Evolutionary conservation across 139 green algal species (phyloP).

Genomic region (Trebouxia sp.): DNA sequence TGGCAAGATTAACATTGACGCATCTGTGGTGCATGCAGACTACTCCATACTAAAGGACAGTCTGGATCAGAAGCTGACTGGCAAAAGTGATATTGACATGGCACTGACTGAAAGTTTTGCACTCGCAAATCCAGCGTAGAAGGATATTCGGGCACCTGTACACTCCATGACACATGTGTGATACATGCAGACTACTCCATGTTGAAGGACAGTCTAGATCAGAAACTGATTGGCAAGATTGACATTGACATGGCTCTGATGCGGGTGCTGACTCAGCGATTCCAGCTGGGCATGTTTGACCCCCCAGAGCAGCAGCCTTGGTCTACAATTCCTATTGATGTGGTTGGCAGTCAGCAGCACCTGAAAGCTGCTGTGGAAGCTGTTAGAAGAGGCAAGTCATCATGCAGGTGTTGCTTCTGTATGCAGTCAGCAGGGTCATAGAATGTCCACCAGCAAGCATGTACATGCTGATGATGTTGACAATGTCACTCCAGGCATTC

Average conservation of each 20-base stretch:
- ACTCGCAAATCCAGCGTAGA: too few species aligned
- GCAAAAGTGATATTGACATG: too few species aligned
- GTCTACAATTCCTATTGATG: constrained; percentile 26
- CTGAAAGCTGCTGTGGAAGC: constrained; percentile 31
- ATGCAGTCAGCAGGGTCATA: too few species aligned
- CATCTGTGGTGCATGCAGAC: not conserved
- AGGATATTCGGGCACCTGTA: too few species aligned
- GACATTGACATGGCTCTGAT: constrained; percentile 33
- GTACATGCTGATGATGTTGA: too few species aligned
- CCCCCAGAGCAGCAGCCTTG: constrained; percentile 29
- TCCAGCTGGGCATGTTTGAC: constrained; percentile 44
- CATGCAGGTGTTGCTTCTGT: too few species aligned
- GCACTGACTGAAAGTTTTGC: too few species aligned
- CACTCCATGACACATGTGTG: not conserved
- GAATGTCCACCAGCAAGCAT: too few species aligned
- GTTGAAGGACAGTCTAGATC: constrained; percentile 23
- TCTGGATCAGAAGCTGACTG: too few species aligned
- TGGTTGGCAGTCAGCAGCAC: constrained; percentile 15
- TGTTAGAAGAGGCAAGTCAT: constrained; percentile 28
- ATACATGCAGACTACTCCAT: constrained; percentile 30
- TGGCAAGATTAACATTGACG: too few species aligned
- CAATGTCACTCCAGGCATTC: too few species aligned
- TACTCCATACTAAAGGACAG: too few species aligned
- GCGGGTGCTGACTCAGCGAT: constrained; percentile 35
- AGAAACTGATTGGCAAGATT: constrained; percentile 3